Percentiles rank a stretch among this genome's conserved stretches.
Evolutionary conservation across 2,329 filamentous ascomycete genomes (phyloP).

Genomic region (Xylariaceae sp.): DNA sequence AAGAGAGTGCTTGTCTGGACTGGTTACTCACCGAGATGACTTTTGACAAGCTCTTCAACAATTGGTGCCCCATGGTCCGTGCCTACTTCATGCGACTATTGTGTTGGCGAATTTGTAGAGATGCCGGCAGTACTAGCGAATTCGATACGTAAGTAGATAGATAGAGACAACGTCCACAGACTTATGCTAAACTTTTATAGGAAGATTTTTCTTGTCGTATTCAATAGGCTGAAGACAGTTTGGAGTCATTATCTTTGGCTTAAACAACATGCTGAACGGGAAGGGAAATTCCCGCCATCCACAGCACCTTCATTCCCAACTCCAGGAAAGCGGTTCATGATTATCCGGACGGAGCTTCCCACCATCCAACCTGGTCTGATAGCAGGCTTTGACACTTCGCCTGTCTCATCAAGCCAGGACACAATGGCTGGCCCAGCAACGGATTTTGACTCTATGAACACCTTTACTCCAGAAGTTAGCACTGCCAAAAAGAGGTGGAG

Average conservation of each 20-base stretch:
- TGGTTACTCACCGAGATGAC: constrained; percentile 77
- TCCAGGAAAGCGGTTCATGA: constrained; percentile 84
- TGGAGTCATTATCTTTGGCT: constrained; percentile 84
- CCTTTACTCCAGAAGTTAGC: constrained; percentile 10
- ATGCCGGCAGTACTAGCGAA: constrained; percentile 68
- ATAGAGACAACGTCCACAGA: neutral
- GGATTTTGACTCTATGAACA: constrained; percentile 38
- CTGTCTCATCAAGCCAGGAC: constrained; percentile 36
- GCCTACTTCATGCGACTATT: constrained; percentile 90
- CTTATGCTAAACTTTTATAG: constrained; percentile 50
- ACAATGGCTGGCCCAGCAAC: constrained; percentile 31
- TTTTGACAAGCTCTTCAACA: constrained; percentile 84
- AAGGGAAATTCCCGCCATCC: constrained; percentile 65
- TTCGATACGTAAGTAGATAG: constrained; percentile 66
- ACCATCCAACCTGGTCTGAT: constrained; percentile 54
- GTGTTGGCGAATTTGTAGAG: constrained; percentile 86
- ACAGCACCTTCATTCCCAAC: constrained; percentile 84
- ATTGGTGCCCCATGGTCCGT: constrained; percentile 95
- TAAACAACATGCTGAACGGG: constrained; percentile 67
- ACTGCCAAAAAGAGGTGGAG: constrained; percentile 65
- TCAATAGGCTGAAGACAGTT: constrained; percentile 69
- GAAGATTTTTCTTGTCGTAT: constrained; percentile 71
- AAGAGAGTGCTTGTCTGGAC: constrained; percentile 71
- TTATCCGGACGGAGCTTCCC: constrained; percentile 77
- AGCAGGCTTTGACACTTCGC: constrained; percentile 55